Base-by-base conservation (phyloP, 176 grass and related monocot species). In the Pontederia paniculata region DNA sequence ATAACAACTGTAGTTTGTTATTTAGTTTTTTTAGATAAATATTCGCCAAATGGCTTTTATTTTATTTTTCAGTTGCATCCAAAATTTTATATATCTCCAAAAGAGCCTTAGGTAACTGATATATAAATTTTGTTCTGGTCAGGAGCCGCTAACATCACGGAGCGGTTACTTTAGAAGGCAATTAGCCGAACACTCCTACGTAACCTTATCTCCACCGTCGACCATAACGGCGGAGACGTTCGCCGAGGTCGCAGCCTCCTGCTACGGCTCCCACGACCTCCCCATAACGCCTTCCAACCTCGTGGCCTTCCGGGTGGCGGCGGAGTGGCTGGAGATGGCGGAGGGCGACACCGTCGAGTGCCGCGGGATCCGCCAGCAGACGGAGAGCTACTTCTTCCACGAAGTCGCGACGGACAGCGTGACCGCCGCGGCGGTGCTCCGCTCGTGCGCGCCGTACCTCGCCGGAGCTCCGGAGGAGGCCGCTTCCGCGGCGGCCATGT, bases 371-470 rank as follows among this genome's bases (percentile, higher is more conserved):
- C 21, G 25, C 52, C 42, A 2, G 48, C 90, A 46, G 73, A 58
- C 77, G 4, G 93, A 88, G 72, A 78, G 78, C 44, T 98, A 79
- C 84, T 98, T 88, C 77, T 83, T 78, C 77, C 69, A 74, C 44
- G 87, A 84, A 51, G 86, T 98, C 28, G 79, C 86, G 52, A 66
- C 75, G 11, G 78, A 88, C 68, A 28, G 76, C 57, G 52, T 8
- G 12, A 60, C 23, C 8, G 88, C 83, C 16, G 66, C 60, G 0
- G 66, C 1, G 23, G 83, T 84, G 49, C 62, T 88, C 10, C 78
- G 80, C 23, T 72, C 77, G 17, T 98, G 83, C 56, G 16, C 48
- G 45, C 53, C 50, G 44, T 70, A 84, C 50, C 84, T 88, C 12
- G 66, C 60, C 13, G 80, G 86, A 5, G 76, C 75, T 58, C 65